Conservation (phyloP, 805 yeast genomes). For the Isabelozyma gotoi region DNA sequence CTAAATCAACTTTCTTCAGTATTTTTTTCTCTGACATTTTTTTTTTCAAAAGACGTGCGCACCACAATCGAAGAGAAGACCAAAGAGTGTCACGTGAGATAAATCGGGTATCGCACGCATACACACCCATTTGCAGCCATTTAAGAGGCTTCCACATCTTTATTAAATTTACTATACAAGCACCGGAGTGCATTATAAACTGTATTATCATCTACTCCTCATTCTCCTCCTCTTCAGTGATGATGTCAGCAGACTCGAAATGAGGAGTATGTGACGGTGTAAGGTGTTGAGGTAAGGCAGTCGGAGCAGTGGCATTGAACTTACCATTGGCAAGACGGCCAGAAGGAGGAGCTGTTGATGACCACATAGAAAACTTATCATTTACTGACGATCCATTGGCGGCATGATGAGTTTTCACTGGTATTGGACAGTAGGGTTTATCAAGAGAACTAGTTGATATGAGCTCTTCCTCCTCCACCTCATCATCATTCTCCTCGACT, state of each 20-base stretch:
- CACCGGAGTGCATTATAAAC: too few relatives aligned
- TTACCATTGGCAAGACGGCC: background rate
- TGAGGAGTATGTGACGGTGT: background rate
- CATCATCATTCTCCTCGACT: background rate
- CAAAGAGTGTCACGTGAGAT: background rate
- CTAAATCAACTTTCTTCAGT: background rate
- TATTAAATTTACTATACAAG: background rate
- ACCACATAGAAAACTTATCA: background rate
- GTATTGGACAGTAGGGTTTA: background rate
- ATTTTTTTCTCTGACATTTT: background rate
- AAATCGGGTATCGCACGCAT: too few relatives aligned
- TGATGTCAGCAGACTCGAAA: slow-evolving; percentile 4
- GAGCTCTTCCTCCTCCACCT: background rate
- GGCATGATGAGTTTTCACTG: background rate
- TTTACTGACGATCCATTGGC: background rate
- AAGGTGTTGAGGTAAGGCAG: background rate
- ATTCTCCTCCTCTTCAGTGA: slow-evolving; percentile 20
- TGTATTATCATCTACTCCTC: slow-evolving; percentile 7
- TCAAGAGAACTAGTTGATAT: too few relatives aligned
- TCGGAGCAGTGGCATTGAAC: background rate
- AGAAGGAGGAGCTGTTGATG: background rate
- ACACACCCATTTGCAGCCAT: background rate
- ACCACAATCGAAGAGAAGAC: background rate
- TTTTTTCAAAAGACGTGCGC: background rate
- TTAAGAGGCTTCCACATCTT: too few relatives aligned